Conservation (phyloP, 2,329 filamentous ascomycete genomes). For the Fusarium musae region DNA sequence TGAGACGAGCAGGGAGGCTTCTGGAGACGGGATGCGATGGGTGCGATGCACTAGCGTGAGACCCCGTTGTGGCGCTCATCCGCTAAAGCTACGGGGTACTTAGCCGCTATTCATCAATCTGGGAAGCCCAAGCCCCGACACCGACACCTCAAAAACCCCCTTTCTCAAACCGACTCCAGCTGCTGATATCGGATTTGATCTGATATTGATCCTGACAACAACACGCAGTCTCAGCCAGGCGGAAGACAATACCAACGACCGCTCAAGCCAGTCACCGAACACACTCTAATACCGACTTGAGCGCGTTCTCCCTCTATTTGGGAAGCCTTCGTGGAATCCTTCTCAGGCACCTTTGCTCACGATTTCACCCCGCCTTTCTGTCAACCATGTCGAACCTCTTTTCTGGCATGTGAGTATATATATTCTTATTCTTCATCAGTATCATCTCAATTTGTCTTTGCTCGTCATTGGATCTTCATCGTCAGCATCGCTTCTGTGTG, state of each 20-base stretch:
- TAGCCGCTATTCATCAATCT: slow-evolving; percentile 35
- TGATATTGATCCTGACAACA: slow-evolving; percentile 37
- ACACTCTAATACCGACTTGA: neutral
- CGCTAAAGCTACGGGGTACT: slow-evolving; percentile 39
- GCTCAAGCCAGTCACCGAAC: neutral
- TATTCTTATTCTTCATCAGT: slow-evolving; percentile 15
- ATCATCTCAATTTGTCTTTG: neutral
- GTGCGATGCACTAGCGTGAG: slow-evolving; percentile 23
- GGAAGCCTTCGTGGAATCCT: slow-evolving; percentile 29
- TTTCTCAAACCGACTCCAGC: slow-evolving; percentile 41
- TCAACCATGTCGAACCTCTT: slow-evolving; percentile 68
- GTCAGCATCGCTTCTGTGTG: neutral
- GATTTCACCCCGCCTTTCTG: slow-evolving; percentile 42
- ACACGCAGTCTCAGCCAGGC: slow-evolving; percentile 3
- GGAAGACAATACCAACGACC: neutral
- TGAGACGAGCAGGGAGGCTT: slow-evolving; percentile 22
- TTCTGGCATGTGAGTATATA: slow-evolving; percentile 68
- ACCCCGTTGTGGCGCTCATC: slow-evolving; percentile 30
- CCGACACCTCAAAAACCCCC: slow-evolving; percentile 44
- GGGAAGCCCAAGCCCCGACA: slow-evolving; percentile 33
- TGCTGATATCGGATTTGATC: slow-evolving; percentile 27
- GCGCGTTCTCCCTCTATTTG: slow-evolving; percentile 4
- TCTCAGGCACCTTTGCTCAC: slow-evolving; percentile 37
- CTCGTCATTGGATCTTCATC: neutral
- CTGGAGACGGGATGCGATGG: slow-evolving; percentile 3